A percentile compares a stretch with the other conserved stretches of the same genome.
phyloP scores from a whole-genome alignment of 1,284 basidiomycete species.

The Boletus subluridellus region DNA sequence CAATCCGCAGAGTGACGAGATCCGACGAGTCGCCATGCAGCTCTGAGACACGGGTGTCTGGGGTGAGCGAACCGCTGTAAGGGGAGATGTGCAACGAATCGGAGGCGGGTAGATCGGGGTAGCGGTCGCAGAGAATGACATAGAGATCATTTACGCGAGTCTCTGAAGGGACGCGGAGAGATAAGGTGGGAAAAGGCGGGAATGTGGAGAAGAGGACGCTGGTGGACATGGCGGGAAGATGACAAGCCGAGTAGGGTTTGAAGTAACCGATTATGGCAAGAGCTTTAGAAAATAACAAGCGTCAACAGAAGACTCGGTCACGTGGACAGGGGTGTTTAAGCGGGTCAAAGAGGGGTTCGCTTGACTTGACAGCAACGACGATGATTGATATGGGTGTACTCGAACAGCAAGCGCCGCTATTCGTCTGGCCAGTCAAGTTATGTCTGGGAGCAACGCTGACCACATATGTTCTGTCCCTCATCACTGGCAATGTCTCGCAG shows the following conservation, averaged over 20 bases:
- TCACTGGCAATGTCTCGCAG: constrained; percentile 82
- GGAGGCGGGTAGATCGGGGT: constrained; percentile 52
- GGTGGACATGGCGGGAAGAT: constrained; percentile 38
- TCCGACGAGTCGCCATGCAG: constrained; percentile 39
- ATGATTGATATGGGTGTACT: constrained; percentile 9
- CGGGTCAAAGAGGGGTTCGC: too few species aligned
- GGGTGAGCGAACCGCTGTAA: constrained; percentile 46
- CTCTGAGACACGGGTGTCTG: constrained; percentile 44
- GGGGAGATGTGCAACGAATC: constrained; percentile 52
- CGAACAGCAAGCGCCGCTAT: constrained; percentile 32
- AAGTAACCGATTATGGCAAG: constrained; percentile 7
- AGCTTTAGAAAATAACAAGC: constrained; percentile 19
- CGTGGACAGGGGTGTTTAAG: not conserved
- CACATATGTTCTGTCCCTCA: constrained; percentile 56
- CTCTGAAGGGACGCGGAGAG: constrained; percentile 53
- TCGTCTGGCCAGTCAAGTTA: constrained; percentile 62
- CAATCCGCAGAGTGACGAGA: constrained; percentile 61
- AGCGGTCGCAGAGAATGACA: constrained; percentile 52
- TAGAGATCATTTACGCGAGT: constrained; percentile 52
- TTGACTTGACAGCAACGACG: not conserved
- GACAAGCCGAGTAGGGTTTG: not conserved
- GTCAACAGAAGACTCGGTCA: constrained; percentile 10
- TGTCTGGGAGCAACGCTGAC: constrained; percentile 47
- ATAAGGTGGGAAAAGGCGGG: constrained; percentile 70
- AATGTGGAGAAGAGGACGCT: constrained; percentile 70